phyloP scores from a whole-genome alignment of 2,329 filamentous ascomycete species.

The Aspergillus tubingensis region DNA sequence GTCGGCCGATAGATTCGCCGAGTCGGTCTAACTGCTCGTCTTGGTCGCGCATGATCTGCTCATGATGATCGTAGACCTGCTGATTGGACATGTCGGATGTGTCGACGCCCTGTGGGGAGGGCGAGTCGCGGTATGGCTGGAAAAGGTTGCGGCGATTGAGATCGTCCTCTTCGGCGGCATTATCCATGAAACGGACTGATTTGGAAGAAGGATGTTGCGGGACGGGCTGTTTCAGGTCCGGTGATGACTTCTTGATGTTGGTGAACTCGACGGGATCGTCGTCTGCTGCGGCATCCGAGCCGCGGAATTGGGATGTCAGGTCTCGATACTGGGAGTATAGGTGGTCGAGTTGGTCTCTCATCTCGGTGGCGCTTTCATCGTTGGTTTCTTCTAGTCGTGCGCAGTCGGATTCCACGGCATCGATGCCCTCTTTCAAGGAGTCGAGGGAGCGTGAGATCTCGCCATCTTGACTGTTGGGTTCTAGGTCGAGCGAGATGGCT shows the following conservation, averaged over 20 bases:
- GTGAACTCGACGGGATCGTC: constrained; percentile 56
- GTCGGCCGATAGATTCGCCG: constrained; percentile 81
- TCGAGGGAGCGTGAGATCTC: constrained; percentile 88
- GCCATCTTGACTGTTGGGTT: constrained; percentile 78
- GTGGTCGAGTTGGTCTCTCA: constrained; percentile 66
- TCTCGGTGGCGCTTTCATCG: constrained; percentile 52
- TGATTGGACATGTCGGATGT: constrained; percentile 69
- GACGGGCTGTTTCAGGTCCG: constrained; percentile 46
- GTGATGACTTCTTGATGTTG: constrained; percentile 54
- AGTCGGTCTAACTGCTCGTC: constrained; percentile 89
- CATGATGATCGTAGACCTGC: constrained; percentile 85
- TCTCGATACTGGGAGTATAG: constrained; percentile 75
- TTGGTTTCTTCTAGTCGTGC: constrained; percentile 61
- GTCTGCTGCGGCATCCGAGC: constrained; percentile 48
- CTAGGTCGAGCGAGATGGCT: constrained; percentile 76
- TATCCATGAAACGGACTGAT: constrained; percentile 84
- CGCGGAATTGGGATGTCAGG: constrained; percentile 77
- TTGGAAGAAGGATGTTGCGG: constrained; percentile 57
- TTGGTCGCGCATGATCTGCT: constrained; percentile 78
- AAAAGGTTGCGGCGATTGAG: constrained; percentile 62
- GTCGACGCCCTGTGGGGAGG: constrained; percentile 50
- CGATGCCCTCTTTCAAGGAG: constrained; percentile 78
- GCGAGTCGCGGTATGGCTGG: constrained; percentile 60
- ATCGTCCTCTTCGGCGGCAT: constrained; percentile 55
- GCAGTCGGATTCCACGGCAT: constrained; percentile 65